Evolutionary conservation across 306 rosid species (phyloP), one percentile per base, ranked within the genome.

Genomic region (Phaseolus lunatus): DNA sequence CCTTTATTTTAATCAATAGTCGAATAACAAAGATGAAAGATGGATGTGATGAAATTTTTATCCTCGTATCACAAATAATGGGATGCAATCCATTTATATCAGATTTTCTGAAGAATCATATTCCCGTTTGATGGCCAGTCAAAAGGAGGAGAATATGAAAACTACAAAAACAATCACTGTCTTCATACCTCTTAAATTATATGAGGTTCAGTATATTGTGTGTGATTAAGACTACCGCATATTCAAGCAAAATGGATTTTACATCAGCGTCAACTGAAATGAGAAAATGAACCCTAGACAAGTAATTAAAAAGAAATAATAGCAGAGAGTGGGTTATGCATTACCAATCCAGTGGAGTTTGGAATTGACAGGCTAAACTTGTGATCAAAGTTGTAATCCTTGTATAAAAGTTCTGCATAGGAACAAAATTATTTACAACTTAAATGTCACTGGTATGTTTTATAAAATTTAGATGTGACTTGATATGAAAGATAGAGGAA

Each of bases 361-460:
- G 88, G 93, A 43, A 94, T 78, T 2, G 92, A 85, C 57, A 94
- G 68, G 84, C 82, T 87, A 85, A 88, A 89, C 87, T 94, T 94
- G 75, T 92, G 97, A 77, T 89, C 90, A 22, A 86, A 92, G 89
- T 85, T 89, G 89, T 92, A 94, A 72, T 94, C 98, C 81, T 87
- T 94, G 77, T 90, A 90, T 84, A 94, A 84, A 44, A 94, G 88
- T 81, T 92, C 98, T 92, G 96, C 89, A 81, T 2, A 57, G 66
- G 26, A 68, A 82, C 50, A 39, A 73, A 3, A 50, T 41, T 31
- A 27, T 27, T 48, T 5, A 23, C 19, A 29, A 15, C 62, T 79
- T 52, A 35, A n/a, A n/a, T 39, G 19, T 16, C 20, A 58, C 24
- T 13, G 48, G 19, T 35, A 72, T 9, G 19, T 37, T 82, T 19